These are phyloP conservation scores for Ceratocystis variospora DNA, from an alignment of 2,329 filamentous ascomycete genomes.

Conservation along the genomic window DNA sequence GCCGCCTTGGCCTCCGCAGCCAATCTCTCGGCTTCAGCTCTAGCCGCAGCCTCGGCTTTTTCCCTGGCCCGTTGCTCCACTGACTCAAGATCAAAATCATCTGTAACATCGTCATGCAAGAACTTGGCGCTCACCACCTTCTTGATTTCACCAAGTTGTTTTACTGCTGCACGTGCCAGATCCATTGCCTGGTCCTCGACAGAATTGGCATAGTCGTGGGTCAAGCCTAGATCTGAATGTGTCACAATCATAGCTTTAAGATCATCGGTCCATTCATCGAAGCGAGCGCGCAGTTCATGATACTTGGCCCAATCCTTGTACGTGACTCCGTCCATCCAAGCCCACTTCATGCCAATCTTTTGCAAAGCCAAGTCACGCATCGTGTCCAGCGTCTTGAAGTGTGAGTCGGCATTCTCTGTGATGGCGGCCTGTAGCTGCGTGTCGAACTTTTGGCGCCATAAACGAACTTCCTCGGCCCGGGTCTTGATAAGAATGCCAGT, in stretches of 20 bases:
- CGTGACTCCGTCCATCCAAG: slow-evolving; percentile 86
- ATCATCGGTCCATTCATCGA: slow-evolving; percentile 73
- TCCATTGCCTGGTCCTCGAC: slow-evolving; percentile 70
- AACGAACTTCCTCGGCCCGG: slow-evolving; percentile 60
- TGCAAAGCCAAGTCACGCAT: slow-evolving; percentile 76
- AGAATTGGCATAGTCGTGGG: slow-evolving; percentile 52
- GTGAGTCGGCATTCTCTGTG: slow-evolving; percentile 59
- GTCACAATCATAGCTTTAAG: slow-evolving; percentile 62
- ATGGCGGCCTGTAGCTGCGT: slow-evolving; percentile 55
- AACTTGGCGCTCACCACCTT: slow-evolving; percentile 78
- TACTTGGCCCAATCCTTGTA: slow-evolving; percentile 98
- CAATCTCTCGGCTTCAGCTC: slow-evolving; percentile 12
- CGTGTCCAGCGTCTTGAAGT: slow-evolving; percentile 67
- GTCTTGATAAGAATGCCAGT: slow-evolving; percentile 63
- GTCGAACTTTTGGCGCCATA: slow-evolving; percentile 63
- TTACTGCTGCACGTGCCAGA: slow-evolving; percentile 62
- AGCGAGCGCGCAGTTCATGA: slow-evolving; percentile 68
- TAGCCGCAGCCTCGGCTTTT: slow-evolving; percentile 26
- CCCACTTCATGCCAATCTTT: slow-evolving; percentile 88
- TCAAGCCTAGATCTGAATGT: slow-evolving; percentile 55
- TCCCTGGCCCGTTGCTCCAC: slow-evolving; percentile 44
- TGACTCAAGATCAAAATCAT: slow-evolving; percentile 61
- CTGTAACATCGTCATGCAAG: slow-evolving; percentile 53
- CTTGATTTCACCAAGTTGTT: slow-evolving; percentile 67
- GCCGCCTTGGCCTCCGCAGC: slow-evolving; percentile 17